phyloP scores from a whole-genome alignment of 176 grass and related monocot species.

The Saccharum spontaneum region DNA sequence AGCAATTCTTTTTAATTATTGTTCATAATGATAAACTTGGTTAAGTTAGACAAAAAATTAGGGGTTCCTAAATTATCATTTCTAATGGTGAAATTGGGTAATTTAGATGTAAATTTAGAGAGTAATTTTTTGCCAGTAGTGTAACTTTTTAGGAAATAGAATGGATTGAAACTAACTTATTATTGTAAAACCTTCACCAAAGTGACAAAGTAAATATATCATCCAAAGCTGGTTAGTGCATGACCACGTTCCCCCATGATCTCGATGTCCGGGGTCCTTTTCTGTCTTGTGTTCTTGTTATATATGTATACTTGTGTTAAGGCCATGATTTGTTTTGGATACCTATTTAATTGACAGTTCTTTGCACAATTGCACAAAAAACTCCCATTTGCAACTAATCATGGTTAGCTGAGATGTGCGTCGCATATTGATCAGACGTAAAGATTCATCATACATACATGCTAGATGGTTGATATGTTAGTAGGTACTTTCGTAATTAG shows the following conservation, averaged over 20 bases:
- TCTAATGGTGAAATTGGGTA: too few relatives aligned
- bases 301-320: slow-evolving; percentile 1
- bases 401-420: neutral
- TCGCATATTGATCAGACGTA: neutral
- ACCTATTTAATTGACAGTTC: neutral
- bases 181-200: neutral
- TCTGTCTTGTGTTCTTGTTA: neutral
- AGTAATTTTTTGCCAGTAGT: too few relatives aligned
- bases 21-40: too few relatives aligned
- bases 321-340: neutral
- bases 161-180: neutral
- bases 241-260: slow-evolving; percentile 16
- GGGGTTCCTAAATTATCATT: too few relatives aligned
- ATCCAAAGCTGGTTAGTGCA: slow-evolving; percentile 4
- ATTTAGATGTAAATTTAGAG: too few relatives aligned
- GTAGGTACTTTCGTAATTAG: neutral
- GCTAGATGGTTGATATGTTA: neutral
- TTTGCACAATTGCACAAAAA: neutral
- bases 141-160: neutral
- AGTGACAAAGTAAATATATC: neutral
- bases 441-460: slow-evolving; percentile 4
- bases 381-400: neutral
- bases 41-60: too few relatives aligned
- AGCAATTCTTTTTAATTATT: too few relatives aligned
- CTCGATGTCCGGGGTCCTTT: neutral